phyloP scores from a whole-genome alignment of 129 eudicot species.

The Tagetes erecta region DNA sequence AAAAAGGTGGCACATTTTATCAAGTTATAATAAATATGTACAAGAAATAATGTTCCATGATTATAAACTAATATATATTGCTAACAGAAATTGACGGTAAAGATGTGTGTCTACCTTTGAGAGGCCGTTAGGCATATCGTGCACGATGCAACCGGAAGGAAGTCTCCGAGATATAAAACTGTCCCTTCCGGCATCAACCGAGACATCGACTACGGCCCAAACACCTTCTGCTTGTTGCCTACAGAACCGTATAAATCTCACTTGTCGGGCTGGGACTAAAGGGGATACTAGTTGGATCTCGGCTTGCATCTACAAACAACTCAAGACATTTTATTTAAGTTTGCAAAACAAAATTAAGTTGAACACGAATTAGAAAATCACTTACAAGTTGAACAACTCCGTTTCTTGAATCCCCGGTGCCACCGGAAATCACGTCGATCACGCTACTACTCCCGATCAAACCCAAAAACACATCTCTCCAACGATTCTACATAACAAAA shows the following conservation, averaged over 20 bases:
- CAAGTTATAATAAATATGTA: too few relatives aligned
- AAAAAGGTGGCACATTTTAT: neutral
- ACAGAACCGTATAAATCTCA: slow-evolving; percentile 69
- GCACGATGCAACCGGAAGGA: slow-evolving; percentile 81
- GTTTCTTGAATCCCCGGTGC: slow-evolving; percentile 53
- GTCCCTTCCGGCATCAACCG: slow-evolving; percentile 59
- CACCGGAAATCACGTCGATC: slow-evolving; percentile 49
- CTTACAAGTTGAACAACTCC: slow-evolving; percentile 70
- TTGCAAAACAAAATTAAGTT: neutral
- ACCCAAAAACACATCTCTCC: slow-evolving; percentile 62
- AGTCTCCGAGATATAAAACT: slow-evolving; percentile 61
- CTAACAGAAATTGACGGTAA: too few relatives aligned
- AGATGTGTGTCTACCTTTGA: slow-evolving; percentile 50
- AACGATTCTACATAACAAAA: slow-evolving; percentile 49
- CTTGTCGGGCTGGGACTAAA: slow-evolving; percentile 64
- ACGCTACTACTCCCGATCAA: slow-evolving; percentile 53
- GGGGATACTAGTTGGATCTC: slow-evolving; percentile 78
- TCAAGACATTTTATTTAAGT: neutral
- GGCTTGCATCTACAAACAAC: slow-evolving; percentile 59
- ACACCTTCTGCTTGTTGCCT: slow-evolving; percentile 69
- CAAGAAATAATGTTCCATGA: too few relatives aligned
- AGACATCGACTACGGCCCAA: slow-evolving; percentile 88
- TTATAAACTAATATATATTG: neutral
- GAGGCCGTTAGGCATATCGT: slow-evolving; percentile 71
- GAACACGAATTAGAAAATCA: neutral